Base-by-base conservation (phyloP, 768 basidiomycete species). In the Tulasnella sp. region DNA sequence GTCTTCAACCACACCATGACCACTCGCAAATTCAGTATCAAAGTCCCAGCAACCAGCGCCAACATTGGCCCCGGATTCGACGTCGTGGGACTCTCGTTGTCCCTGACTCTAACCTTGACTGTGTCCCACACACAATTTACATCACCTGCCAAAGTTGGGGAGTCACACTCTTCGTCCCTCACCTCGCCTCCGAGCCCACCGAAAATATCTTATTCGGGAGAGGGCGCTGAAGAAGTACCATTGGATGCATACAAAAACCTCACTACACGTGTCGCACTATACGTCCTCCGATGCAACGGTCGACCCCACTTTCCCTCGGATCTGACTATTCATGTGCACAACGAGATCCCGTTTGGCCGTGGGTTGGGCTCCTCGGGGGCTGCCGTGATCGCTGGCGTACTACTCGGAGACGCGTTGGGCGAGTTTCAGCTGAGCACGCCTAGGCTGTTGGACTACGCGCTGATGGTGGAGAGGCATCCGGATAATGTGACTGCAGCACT, bases 21-120 rank as follows among this genome's bases (percentile, higher is more conserved):
- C 54, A 50, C 64, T 42, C 75, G 80, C 20, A 79, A 78, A 72
- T 86, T 96, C 86, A 89, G 88, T 50, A 95, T 99, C 86, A 90
- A 89, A 82, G 93, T 99, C 77, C 97, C 97, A 14, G 96, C 96
- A n/a, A 98, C 97, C 2, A 96, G 97, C 82, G 97, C 97, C 82
- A 99, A 99, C 88, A 96, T 99, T 84, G 97, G 97, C 2, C 97
- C 97, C 58, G 97, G 97, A 37, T 99, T 99, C 86, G 98, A 99
- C 86, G 98, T 99, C 82, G 96, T 98, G 82, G 98, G 98, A n/a
- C 93, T 99, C 82, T 97, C 97, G 0, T 92, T 99, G 34, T 96
- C 95, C 1, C 90, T 98, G 42, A 89, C 92, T 83, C 90, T 98
- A 83, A 92, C 91, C 22, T 89, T 99, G 84, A 89, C 89, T 73